phyloP scores from a whole-genome alignment of 768 basidiomycete genomes.

The Strobilomyces confusus region DNA sequence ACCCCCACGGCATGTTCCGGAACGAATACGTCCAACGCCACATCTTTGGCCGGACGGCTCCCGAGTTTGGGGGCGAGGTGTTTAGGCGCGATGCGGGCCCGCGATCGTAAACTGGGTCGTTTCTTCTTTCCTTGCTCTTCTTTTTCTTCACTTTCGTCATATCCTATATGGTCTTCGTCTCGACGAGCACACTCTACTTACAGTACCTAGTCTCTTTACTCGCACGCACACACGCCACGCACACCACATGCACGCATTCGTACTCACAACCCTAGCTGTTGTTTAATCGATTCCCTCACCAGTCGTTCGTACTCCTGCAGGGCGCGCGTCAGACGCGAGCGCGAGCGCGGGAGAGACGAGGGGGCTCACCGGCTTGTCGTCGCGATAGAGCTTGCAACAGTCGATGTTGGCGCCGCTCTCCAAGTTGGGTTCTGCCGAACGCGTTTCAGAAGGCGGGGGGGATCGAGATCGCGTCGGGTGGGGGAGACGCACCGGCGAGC shows the following conservation, averaged over 20 bases:
- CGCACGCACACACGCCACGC: background rate
- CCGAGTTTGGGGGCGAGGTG: conserved; percentile 39
- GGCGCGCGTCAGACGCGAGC: background rate
- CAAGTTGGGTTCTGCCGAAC: conserved; percentile 78
- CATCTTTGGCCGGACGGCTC: conserved; percentile 58
- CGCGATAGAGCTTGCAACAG: conserved; percentile 95
- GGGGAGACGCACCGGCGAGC: conserved; percentile 70
- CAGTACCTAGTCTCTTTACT: conserved; percentile 10
- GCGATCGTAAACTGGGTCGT: conserved; percentile 7
- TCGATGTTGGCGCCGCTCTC: conserved; percentile 97
- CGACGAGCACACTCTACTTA: conserved; percentile 11
- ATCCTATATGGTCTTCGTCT: background rate
- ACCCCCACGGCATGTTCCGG: conserved; percentile 73
- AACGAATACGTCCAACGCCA: conserved; percentile 91
- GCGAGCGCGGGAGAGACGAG: background rate
- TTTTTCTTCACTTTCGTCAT: background rate
- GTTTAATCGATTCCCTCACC: conserved; percentile 77
- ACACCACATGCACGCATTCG: background rate
- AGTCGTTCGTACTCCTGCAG: conserved; percentile 79
- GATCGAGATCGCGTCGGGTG: background rate
- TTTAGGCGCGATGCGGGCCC: conserved; percentile 38
- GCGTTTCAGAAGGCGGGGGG: background rate
- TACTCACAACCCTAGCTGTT: conserved; percentile 73
- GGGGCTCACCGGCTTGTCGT: conserved; percentile 65
- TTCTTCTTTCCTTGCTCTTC: background rate